Evolutionary conservation across 1,139 yeast genomes (phyloP).

Genomic region (Taphrina confusa): DNA sequence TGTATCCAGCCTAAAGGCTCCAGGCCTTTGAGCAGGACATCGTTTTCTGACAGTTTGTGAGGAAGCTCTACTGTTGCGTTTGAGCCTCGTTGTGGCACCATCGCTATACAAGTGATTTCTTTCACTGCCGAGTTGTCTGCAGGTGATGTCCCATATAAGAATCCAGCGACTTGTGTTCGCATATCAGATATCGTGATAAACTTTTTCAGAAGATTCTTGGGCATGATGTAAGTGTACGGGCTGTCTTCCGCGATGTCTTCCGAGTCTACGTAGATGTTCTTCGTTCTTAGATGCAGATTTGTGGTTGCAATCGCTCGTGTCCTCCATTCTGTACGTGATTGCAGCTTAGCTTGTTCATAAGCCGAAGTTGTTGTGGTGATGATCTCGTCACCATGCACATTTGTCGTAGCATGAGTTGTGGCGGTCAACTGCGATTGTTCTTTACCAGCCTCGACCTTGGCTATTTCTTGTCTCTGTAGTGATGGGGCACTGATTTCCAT

Average conservation of each 20-base stretch:
- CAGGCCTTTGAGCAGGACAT: slow-evolving; percentile 45
- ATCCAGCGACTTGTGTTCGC: slow-evolving; percentile 80
- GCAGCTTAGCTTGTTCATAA: slow-evolving; percentile 80
- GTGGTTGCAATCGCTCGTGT: slow-evolving; percentile 78
- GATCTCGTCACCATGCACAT: slow-evolving; percentile 95
- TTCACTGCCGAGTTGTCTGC: slow-evolving; percentile 68
- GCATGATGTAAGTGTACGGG: slow-evolving; percentile 69
- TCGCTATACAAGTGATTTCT: slow-evolving; percentile 71
- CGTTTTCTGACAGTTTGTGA: slow-evolving; percentile 42
- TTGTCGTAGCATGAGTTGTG: slow-evolving; percentile 77
- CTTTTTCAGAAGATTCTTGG: slow-evolving; percentile 75
- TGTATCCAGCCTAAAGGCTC: slow-evolving; percentile 49
- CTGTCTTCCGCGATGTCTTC: slow-evolving; percentile 58
- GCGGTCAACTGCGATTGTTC: slow-evolving; percentile 62
- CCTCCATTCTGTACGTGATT: slow-evolving; percentile 91
- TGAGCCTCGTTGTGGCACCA: slow-evolving; percentile 88
- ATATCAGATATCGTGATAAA: slow-evolving; percentile 80
- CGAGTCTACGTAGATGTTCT: slow-evolving; percentile 72
- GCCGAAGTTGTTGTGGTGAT: slow-evolving; percentile 88
- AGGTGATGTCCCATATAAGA: slow-evolving; percentile 75
- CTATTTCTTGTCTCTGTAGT: slow-evolving; percentile 72
- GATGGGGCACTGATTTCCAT: slow-evolving; percentile 93
- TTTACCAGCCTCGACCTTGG: slow-evolving; percentile 66
- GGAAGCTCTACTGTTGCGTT: slow-evolving; percentile 62
- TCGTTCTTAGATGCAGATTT: slow-evolving; percentile 69